Percentiles rank a stretch among this genome's conserved stretches.
Evolutionary conservation across 2,329 filamentous ascomycete species (phyloP).

Genomic region (Tympanopsis confertula): DNA sequence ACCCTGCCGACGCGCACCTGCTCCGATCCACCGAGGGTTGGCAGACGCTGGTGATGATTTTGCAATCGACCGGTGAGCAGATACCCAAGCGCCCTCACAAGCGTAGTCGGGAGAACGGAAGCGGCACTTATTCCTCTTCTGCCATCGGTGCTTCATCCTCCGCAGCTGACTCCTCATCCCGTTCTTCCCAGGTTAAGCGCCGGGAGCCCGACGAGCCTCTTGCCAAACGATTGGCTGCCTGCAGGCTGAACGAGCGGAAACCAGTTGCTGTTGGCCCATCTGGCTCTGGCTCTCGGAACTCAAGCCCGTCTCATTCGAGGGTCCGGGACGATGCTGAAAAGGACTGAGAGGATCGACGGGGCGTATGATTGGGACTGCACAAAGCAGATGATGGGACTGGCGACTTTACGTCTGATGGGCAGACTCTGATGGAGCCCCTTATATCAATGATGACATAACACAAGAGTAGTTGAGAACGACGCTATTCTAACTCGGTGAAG

Average conservation of each 20-base stretch:
- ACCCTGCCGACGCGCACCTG: slow-evolving; percentile 69
- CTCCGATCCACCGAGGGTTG: slow-evolving; percentile 81
- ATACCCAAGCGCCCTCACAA: slow-evolving; percentile 59
- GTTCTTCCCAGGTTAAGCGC: slow-evolving; percentile 6
- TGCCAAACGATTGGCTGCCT: slow-evolving; percentile 56
- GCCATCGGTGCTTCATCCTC: slow-evolving; percentile 14
- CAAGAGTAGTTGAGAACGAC: no score
- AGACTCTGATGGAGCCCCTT: no score
- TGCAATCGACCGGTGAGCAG: slow-evolving; percentile 96
- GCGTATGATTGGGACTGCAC: no score
- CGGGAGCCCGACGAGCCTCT: slow-evolving; percentile 35
- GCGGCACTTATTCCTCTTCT: slow-evolving; percentile 10
- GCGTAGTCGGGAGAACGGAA: slow-evolving; percentile 15
- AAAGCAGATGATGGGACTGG: no score
- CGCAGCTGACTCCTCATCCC: slow-evolving; percentile 7
- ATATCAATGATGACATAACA: no score
- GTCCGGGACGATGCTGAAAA: no score
- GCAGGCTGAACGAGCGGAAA: slow-evolving; percentile 43
- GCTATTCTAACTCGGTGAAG: no score
- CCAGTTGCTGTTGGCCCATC: no score
- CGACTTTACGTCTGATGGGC: no score
- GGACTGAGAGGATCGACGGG: no score
- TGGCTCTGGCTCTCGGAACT: no score
- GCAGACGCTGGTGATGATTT: slow-evolving; percentile 84
- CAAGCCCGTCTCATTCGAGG: no score